Conservation (phyloP, 805 yeast species). For the Ascoidea rubescens region DNA sequence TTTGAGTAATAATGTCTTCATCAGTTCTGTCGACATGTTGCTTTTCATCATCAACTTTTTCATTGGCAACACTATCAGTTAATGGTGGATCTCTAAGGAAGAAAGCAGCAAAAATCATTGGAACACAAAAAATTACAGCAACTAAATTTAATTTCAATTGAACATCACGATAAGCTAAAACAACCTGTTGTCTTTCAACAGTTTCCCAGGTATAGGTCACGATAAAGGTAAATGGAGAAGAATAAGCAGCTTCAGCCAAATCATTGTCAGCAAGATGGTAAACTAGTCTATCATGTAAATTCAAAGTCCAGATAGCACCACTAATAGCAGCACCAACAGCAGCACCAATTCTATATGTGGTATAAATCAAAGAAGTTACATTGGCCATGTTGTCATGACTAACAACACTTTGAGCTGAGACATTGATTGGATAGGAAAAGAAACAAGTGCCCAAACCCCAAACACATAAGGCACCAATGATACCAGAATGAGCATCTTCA, state of each 20-base stretch:
- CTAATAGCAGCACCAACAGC: slow-evolving; percentile 51
- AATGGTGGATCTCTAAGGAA: slow-evolving; percentile 23
- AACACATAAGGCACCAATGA: slow-evolving; percentile 50
- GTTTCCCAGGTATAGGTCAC: slow-evolving; percentile 41
- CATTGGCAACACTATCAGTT: neutral
- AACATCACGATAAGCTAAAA: slow-evolving; percentile 37
- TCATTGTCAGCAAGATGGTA: slow-evolving; percentile 15
- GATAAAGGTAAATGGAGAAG: slow-evolving; percentile 36
- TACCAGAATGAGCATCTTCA: slow-evolving; percentile 32
- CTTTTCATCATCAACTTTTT: neutral
- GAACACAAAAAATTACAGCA: slow-evolving; percentile 39
- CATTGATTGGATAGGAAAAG: slow-evolving; percentile 52
- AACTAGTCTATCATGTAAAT: slow-evolving; percentile 30
- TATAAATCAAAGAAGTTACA: slow-evolving; percentile 39
- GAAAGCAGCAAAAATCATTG: slow-evolving; percentile 32
- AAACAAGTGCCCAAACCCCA: slow-evolving; percentile 67
- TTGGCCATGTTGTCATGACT: slow-evolving; percentile 55
- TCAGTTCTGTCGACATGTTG: neutral
- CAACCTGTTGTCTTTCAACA: slow-evolving; percentile 38
- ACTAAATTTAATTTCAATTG: slow-evolving; percentile 42
- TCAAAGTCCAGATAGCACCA: slow-evolving; percentile 61
- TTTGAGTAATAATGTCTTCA: neutral
- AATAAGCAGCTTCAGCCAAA: slow-evolving; percentile 27
- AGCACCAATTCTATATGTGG: slow-evolving; percentile 47
- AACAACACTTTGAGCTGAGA: slow-evolving; percentile 42